These are phyloP conservation scores for Acanthamoeba lenticulata DNA, from an alignment of 208 protist species.

Conservation along the genomic window DNA sequence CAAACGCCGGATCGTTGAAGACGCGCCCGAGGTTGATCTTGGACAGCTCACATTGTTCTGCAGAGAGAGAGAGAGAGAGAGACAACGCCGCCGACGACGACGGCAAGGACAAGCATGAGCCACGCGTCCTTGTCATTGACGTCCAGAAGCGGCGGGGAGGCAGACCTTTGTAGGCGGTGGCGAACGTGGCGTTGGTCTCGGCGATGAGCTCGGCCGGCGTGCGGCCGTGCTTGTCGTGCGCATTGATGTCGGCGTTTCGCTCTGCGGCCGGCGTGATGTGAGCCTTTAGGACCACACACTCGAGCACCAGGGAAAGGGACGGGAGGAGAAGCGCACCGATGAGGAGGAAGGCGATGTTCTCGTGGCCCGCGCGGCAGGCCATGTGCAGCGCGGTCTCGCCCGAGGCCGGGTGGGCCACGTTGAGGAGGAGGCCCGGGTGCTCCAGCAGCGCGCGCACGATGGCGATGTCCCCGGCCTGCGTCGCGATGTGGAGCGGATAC, in stretches of 20 bases:
- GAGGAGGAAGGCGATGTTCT: slow-evolving; percentile 7
- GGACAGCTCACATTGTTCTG: slow-evolving; percentile 4
- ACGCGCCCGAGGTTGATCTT: not conserved
- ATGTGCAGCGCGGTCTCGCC: not conserved
- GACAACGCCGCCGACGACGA: not conserved
- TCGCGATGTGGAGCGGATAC: slow-evolving; percentile 3
- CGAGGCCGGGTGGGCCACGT: not conserved
- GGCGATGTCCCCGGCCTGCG: not conserved
- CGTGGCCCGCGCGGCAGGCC: not conserved
- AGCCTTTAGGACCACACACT: not conserved
- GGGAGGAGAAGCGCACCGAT: not conserved
- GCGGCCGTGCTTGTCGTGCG: not conserved
- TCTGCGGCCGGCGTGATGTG: no score
- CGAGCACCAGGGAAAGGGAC: not conserved
- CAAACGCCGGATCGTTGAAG: not conserved
- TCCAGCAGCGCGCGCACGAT: slow-evolving; percentile 26
- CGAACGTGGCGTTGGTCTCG: not conserved
- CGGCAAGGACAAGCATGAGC: no score
- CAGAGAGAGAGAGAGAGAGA: not conserved
- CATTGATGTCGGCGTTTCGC: not conserved
- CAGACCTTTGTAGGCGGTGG: not conserved
- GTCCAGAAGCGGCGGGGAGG: no score
- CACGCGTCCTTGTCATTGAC: no score
- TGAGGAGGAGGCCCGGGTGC: not conserved
- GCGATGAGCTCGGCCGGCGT: not conserved